Conservation (phyloP, 805 yeast genomes). For the Pichia gijzeniarum region DNA sequence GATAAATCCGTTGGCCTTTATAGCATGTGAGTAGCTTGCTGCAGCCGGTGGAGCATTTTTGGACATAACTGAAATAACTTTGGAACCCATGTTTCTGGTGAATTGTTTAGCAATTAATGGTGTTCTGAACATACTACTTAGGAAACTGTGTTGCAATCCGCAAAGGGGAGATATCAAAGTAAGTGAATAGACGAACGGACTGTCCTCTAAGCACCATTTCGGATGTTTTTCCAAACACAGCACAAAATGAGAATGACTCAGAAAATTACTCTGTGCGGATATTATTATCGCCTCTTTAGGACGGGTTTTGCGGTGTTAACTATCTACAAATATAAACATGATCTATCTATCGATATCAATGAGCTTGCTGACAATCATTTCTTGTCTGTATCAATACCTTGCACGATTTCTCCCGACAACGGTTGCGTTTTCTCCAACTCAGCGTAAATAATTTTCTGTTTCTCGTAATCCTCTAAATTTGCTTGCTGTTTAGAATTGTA, state of each 20-base stretch:
- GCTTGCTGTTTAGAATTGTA: conserved; percentile 37
- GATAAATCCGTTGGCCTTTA: conserved; percentile 82
- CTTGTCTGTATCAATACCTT: conserved; percentile 32
- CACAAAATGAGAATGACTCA: no score
- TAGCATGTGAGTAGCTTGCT: conserved; percentile 93
- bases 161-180: no score
- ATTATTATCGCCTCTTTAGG: no score
- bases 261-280: no score
- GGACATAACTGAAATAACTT: conserved; percentile 46
- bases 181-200: no score
- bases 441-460: conserved; percentile 54
- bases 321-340: background rate
- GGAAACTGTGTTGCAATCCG: no score
- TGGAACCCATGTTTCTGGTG: conserved; percentile 27
- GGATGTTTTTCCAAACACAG: no score
- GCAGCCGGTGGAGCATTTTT: conserved; percentile 92
- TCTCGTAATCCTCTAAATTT: conserved; percentile 60
- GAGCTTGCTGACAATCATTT: no score
- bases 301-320: background rate
- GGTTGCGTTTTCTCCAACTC: conserved; percentile 59
- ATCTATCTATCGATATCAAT: background rate
- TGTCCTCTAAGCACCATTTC: no score
- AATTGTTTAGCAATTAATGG: conserved; percentile 10
- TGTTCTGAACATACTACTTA: background rate
- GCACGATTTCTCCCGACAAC: conserved; percentile 43